Evolutionary conservation across 441 rosid genomes (phyloP).

Genomic region (Caryocar brasiliense): DNA sequence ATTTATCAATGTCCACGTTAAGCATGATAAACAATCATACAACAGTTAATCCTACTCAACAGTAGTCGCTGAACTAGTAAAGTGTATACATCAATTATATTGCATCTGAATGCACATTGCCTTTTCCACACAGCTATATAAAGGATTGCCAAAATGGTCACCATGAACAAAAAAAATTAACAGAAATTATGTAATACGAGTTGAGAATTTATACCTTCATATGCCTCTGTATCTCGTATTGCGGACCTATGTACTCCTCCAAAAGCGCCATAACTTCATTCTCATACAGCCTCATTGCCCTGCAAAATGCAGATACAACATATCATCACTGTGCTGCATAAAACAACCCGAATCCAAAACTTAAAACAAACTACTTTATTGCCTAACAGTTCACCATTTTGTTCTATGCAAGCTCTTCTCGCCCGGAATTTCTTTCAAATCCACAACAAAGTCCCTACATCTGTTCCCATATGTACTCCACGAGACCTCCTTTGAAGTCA

Average conservation of each 20-base stretch:
- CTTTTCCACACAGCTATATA: too few species aligned
- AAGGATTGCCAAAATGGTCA: too few species aligned
- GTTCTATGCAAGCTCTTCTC: slow-evolving; percentile 76
- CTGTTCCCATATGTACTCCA: slow-evolving; percentile 16
- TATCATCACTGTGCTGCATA: slow-evolving; percentile 3
- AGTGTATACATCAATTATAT: too few species aligned
- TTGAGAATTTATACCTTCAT: slow-evolving; percentile 44
- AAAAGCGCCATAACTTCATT: slow-evolving; percentile 53
- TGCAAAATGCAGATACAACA: slow-evolving; percentile 22
- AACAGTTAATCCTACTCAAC: too few species aligned
- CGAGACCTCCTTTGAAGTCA: slow-evolving; percentile 58
- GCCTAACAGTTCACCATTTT: slow-evolving; percentile 48
- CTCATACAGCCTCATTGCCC: slow-evolving; percentile 66
- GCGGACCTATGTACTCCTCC: slow-evolving; percentile 63
- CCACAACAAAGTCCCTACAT: slow-evolving; percentile 51
- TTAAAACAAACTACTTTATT: neutral
- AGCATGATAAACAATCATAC: too few species aligned
- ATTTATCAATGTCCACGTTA: too few species aligned
- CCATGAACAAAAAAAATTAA: too few species aligned
- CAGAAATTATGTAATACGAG: slow-evolving; percentile 14
- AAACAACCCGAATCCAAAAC: slow-evolving; percentile 4
- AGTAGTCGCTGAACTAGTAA: too few species aligned
- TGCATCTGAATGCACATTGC: too few species aligned
- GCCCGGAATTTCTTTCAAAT: slow-evolving; percentile 83
- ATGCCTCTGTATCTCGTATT: slow-evolving; percentile 60